Conservation (phyloP, 176 grass and related monocot genomes). For the Musa schizocarpa region DNA sequence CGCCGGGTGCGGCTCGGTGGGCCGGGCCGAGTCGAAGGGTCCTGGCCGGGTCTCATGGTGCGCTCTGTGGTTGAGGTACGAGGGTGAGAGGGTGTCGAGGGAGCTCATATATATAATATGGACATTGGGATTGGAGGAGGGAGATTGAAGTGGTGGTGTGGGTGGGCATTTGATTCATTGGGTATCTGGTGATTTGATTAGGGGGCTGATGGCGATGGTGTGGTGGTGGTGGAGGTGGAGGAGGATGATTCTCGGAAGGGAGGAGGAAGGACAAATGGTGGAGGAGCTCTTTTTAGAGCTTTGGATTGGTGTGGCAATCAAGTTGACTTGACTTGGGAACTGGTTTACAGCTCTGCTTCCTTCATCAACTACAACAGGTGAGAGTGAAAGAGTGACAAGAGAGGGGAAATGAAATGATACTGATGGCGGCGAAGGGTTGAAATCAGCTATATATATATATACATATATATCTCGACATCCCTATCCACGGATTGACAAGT, state of each 20-base stretch:
- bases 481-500: too few species aligned
- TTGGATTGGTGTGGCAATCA: too few species aligned
- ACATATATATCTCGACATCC: too few species aligned
- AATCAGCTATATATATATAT: too few species aligned
- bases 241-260: background rate
- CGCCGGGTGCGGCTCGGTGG: background rate
- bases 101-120: background rate
- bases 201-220: background rate
- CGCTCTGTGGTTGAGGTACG: background rate
- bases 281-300: too few species aligned
- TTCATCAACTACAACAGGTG: background rate
- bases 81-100: background rate
- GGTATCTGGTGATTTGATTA: background rate
- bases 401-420: background rate
- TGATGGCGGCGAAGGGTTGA: too few species aligned
- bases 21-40: background rate
- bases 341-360: too few species aligned
- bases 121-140: background rate
- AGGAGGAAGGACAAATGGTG: background rate
- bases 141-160: too few species aligned
- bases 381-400: background rate
- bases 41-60: background rate
- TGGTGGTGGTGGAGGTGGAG: background rate
- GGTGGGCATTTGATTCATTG: background rate
- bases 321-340: too few species aligned